Evolutionary conservation across 2,329 filamentous ascomycete species (phyloP).

Genomic region (Volutella citrinella): DNA sequence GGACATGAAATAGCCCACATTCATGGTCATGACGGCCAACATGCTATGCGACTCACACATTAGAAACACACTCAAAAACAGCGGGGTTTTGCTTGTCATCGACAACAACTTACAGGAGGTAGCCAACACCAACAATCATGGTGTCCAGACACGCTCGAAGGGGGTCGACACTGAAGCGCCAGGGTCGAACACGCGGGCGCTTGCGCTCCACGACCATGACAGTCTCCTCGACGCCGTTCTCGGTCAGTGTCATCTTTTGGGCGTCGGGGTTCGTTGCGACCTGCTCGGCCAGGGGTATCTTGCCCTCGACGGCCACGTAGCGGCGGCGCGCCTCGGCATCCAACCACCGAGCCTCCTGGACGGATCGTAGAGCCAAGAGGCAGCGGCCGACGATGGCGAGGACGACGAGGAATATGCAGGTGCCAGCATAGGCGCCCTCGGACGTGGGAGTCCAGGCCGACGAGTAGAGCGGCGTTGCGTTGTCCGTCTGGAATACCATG

Average conservation of each 20-base stretch:
- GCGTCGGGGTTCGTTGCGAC: constrained; percentile 57
- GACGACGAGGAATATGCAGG: constrained; percentile 85
- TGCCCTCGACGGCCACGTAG: constrained; percentile 72
- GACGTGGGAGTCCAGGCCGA: constrained; percentile 69
- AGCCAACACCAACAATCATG: constrained; percentile 72
- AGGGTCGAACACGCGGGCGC: constrained; percentile 58
- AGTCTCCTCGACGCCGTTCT: constrained; percentile 77
- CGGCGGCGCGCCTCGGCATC: constrained; percentile 70
- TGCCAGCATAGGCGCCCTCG: constrained; percentile 75
- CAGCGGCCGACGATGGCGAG: constrained; percentile 68
- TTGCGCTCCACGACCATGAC: constrained; percentile 69
- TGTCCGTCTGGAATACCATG: constrained; percentile 59
- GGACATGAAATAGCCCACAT: constrained; percentile 80
- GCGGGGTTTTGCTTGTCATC: not conserved
- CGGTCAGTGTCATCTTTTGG: constrained; percentile 61
- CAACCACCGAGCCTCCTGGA: constrained; percentile 62
- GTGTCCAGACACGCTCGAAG: constrained; percentile 69
- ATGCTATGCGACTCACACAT: constrained; percentile 57
- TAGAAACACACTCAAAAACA: not conserved
- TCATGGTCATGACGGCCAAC: constrained; percentile 89
- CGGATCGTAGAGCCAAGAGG: constrained; percentile 69
- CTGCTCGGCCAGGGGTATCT: constrained; percentile 56
- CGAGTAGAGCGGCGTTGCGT: constrained; percentile 54
- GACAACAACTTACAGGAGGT: constrained; percentile 69
- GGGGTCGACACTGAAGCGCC: constrained; percentile 78